phyloP scores from a whole-genome alignment of 2,329 filamentous ascomycete genomes.

The Sphaceloma murrayae region DNA sequence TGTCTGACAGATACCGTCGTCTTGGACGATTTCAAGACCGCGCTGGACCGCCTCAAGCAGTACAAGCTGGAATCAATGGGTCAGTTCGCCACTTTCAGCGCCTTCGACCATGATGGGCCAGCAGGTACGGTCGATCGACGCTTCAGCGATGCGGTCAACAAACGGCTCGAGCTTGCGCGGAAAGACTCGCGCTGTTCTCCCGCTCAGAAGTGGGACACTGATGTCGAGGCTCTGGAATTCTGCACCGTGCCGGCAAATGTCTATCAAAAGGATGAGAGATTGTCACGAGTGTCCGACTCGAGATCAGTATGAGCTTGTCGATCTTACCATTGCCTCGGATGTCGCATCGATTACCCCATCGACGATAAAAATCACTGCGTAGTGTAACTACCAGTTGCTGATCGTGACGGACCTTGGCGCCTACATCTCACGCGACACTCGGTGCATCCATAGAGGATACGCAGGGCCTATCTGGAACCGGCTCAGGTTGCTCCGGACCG shows the following conservation, averaged over 20 bases:
- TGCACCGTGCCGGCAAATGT: constrained; percentile 7
- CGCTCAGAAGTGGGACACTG: constrained; percentile 6
- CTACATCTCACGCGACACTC: too few species aligned
- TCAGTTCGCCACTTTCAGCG: constrained; percentile 9
- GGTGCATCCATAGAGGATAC: too few species aligned
- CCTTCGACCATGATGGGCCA: constrained; percentile 5
- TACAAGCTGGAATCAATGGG: constrained; percentile 33
- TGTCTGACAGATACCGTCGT: constrained; percentile 58
- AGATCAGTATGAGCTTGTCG: neutral
- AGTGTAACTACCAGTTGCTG: too few species aligned
- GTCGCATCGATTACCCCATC: too few species aligned
- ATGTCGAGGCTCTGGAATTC: constrained; percentile 7
- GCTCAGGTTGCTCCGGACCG: too few species aligned
- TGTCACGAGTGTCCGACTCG: neutral
- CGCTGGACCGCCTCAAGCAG: constrained; percentile 38
- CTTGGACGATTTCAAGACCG: constrained; percentile 59
- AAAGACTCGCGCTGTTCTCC: neutral
- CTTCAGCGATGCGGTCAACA: constrained; percentile 12
- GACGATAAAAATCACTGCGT: too few species aligned
- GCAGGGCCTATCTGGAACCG: too few species aligned
- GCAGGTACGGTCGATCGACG: constrained; percentile 4
- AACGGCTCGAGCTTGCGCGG: constrained; percentile 3
- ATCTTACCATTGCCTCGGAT: neutral
- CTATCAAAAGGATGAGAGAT: constrained; percentile 8
- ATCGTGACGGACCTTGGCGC: too few species aligned